phyloP scores from a whole-genome alignment of 345 rosid genomes.

The Dovyalis caffra region DNA sequence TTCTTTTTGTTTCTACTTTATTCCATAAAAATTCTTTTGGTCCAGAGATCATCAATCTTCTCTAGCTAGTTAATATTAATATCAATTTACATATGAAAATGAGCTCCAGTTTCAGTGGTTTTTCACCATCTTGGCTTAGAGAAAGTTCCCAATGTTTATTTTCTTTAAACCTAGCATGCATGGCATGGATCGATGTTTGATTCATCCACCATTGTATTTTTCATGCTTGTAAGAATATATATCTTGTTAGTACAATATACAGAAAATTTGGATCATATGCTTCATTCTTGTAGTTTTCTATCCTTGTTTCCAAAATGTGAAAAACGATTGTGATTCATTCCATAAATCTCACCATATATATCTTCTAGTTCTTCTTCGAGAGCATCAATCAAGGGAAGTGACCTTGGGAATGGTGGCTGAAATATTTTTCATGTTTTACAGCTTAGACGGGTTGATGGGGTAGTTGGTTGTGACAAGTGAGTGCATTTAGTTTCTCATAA shows the following conservation, averaged over 20 bases:
- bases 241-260: background rate
- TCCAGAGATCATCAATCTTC: background rate
- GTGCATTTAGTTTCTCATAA: constrained; percentile 7
- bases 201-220: background rate
- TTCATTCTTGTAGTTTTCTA: background rate
- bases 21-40: background rate
- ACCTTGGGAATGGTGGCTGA: background rate
- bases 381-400: background rate
- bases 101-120: background rate
- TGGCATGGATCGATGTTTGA: background rate
- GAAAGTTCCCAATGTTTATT: background rate
- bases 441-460: background rate
- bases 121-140: background rate
- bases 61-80: background rate
- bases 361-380: background rate
- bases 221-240: too few species aligned
- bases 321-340: background rate
- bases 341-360: background rate
- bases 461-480: background rate
- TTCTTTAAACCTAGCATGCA: background rate
- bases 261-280: too few species aligned
- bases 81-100: background rate
- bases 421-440: background rate
- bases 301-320: background rate
- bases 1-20: background rate